Evolutionary conservation across 2,329 filamentous ascomycete species (phyloP), one percentile per base, ranked within the genome.

Genomic region (Grosmannia serpens): DNA sequence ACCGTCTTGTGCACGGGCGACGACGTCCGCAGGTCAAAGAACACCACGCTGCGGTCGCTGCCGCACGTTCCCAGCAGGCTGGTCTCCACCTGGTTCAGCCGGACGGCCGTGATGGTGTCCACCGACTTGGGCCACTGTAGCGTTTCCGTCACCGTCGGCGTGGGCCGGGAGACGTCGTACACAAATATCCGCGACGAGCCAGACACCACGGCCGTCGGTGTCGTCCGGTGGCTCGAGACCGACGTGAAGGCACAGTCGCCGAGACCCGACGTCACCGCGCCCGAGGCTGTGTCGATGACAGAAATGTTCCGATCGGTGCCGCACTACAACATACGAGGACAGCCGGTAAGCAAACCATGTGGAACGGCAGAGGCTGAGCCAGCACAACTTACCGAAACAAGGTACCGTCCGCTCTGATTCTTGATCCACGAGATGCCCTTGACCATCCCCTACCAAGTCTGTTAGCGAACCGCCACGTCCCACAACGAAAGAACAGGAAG

Each of bases 31-130:
- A 97, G 79, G 69, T 99, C 94, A 73, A 96, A 97, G 61, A 99
- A 81, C 49, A 96, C 86, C 61, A 99, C 75, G 31, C 87, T 89
- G 62, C 92, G 84, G 69, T 99, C 94, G 11, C 86, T 88, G 41
- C 88, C 90, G 61, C 87, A 87, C 0, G 90, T 94, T 9, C 86
- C 94, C 33, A 99, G 77, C 50, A 99, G 83, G 0, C 89, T 95
- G 0, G 92, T 96, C 75, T 99, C 94, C 44, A 89, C 88, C 69
- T 95, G 87, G 74, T 97, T 99, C 76, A 97, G 95, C 49, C 88
- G 81, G 59, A 96, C 82, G 15, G 87, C 81, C 50, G 84, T 95
- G 72, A 97, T 94, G 4, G 94, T 97, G 71, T 96, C 94, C 49
- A 64, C 63, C 10, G 62, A 60, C 68, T 91, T 91, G 33, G 63